Evolutionary conservation across 139 green algal species (phyloP).

Genomic region (Haematococcus sp.): DNA sequence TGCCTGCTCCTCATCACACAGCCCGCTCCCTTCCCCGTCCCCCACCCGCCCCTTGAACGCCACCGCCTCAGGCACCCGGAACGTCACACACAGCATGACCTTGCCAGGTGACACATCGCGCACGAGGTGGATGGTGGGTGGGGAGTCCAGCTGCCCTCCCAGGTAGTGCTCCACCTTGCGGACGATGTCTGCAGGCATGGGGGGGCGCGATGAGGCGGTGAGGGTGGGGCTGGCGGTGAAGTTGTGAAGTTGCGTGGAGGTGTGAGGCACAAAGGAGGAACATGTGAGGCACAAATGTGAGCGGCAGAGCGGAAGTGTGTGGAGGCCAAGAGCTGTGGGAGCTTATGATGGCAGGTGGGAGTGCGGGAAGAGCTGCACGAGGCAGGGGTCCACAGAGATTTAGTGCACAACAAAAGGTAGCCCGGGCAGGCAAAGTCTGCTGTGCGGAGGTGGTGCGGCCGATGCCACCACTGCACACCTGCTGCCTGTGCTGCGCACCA

Average conservation of each 20-base stretch:
- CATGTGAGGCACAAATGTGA: too few relatives aligned
- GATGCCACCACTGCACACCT: too few relatives aligned
- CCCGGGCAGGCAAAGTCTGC: too few relatives aligned
- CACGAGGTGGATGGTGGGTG: slow-evolving; percentile 62
- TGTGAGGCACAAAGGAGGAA: neutral
- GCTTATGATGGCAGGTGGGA: too few relatives aligned
- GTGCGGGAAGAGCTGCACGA: too few relatives aligned
- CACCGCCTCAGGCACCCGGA: slow-evolving; percentile 69
- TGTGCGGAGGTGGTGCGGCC: too few relatives aligned
- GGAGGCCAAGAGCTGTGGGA: neutral
- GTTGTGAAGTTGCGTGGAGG: neutral
- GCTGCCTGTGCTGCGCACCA: too few relatives aligned
- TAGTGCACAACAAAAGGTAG: too few relatives aligned
- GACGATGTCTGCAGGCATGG: slow-evolving; percentile 54
- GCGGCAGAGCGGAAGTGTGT: neutral
- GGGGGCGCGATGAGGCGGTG: neutral
- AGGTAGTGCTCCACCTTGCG: slow-evolving; percentile 54
- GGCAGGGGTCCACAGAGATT: too few relatives aligned
- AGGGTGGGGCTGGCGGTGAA: too few relatives aligned
- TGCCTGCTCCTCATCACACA: neutral
- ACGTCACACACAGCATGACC: slow-evolving; percentile 88
- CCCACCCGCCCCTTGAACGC: slow-evolving; percentile 47
- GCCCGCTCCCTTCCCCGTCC: neutral
- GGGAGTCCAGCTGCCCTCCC: slow-evolving; percentile 55
- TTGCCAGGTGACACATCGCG: slow-evolving; percentile 92